Conservation (phyloP, 2,329 filamentous ascomycete species). For the Xylariaceae sp. region DNA sequence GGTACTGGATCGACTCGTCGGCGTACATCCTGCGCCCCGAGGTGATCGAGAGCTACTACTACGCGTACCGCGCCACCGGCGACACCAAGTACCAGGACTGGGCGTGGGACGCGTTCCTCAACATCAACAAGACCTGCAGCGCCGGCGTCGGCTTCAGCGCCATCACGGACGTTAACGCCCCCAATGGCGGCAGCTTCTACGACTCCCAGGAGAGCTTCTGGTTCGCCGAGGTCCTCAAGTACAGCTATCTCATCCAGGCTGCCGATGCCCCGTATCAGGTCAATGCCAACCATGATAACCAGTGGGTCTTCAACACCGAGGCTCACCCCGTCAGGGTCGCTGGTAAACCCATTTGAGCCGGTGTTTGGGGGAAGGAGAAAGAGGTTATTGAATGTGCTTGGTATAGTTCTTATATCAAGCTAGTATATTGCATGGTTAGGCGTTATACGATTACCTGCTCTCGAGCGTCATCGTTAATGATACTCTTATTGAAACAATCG, state of each 20-base stretch:
- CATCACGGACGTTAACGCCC: constrained; percentile 68
- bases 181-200: constrained; percentile 63
- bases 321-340: constrained; percentile 40
- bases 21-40: constrained; percentile 78
- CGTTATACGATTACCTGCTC: constrained; percentile 6
- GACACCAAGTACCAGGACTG: constrained; percentile 79
- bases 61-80: constrained; percentile 81
- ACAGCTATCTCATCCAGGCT: constrained; percentile 74
- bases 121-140: constrained; percentile 68
- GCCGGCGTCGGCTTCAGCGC: constrained; percentile 71
- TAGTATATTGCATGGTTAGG: constrained; percentile 22
- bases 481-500: constrained; percentile 5
- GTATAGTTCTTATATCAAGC: neutral
- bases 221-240: constrained; percentile 89
- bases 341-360: constrained; percentile 35
- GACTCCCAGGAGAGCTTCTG: constrained; percentile 88
- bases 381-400: neutral
- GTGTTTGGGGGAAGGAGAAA: neutral
- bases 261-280: constrained; percentile 62
- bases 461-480: constrained; percentile 11
- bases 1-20: constrained; percentile 71
- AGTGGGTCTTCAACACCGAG: constrained; percentile 60
- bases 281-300: constrained; percentile 50
- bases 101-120: constrained; percentile 79
- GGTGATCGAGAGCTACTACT: constrained; percentile 84